Conservation (phyloP, 306 rosid species). For the Mucuna pruriens region DNA sequence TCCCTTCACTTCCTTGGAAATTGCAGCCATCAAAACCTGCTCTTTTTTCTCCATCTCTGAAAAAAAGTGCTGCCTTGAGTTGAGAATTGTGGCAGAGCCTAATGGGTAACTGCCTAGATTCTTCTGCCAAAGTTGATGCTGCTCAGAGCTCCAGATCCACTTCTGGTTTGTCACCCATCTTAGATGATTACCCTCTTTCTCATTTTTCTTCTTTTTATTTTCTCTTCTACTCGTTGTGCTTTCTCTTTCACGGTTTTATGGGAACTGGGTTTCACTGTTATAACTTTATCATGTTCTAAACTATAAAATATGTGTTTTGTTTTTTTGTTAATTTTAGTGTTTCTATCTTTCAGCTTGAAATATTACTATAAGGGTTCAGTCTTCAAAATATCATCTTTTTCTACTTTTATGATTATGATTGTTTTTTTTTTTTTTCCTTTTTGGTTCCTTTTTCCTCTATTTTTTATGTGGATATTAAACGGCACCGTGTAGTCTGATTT, state of each 20-base stretch:
- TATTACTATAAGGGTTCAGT: not conserved
- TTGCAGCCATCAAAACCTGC: not conserved
- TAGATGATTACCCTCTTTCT: not conserved
- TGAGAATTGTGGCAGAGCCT: not conserved
- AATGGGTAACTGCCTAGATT: conserved; percentile 91
- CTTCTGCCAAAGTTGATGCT: conserved; percentile 78
- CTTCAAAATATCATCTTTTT: not conserved
- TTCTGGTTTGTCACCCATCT: conserved; percentile 51
- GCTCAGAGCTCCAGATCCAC: conserved; percentile 63
- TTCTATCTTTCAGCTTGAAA: not conserved
- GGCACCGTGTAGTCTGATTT: not conserved
- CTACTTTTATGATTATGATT: not conserved
- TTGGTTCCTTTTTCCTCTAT: not conserved
- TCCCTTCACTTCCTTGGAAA: not conserved
- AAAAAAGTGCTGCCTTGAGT: not conserved
- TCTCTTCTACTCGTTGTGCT: no score
- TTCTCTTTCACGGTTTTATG: not conserved
- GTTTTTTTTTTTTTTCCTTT: not conserved
- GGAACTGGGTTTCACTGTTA: not conserved
- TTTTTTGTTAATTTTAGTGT: not conserved
- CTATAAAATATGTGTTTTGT: not conserved
- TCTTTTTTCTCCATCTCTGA: not conserved
- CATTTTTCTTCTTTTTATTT: no score
- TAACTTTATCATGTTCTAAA: conserved; percentile 3
- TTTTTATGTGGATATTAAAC: not conserved